Conservation (phyloP, 306 rosid genomes). For the Cajanus cajan region DNA sequence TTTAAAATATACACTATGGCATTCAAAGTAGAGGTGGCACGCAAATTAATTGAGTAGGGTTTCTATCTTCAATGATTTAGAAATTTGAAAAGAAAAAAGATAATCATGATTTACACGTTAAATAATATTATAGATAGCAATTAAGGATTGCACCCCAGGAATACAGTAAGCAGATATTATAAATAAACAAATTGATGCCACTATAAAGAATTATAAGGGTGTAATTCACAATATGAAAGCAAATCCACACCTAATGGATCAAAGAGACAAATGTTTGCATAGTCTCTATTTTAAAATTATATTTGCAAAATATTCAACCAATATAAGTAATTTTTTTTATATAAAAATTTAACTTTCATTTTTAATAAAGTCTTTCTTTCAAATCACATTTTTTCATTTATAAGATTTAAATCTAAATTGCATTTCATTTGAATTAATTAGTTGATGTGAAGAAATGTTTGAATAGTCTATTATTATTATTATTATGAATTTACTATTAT, state of each 20-base stretch:
- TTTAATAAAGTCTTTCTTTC: no score
- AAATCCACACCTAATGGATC: background rate
- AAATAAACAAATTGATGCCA: background rate
- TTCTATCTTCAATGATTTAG: background rate
- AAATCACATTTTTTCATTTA: no score
- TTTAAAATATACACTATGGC: background rate
- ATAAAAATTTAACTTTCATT: no score
- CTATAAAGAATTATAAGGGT: background rate
- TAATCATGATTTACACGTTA: background rate
- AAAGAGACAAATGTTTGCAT: background rate
- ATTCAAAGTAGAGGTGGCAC: background rate
- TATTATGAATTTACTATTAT: no score
- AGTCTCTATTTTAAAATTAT: no score
- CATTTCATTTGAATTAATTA: no score
- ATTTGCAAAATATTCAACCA: no score
- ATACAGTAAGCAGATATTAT: background rate
- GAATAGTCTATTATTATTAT: background rate
- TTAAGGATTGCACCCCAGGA: background rate
- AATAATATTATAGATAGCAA: background rate
- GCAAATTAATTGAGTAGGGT: constrained; percentile 6
- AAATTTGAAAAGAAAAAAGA: background rate
- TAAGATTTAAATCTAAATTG: no score
- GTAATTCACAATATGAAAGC: background rate
- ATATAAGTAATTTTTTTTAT: no score
- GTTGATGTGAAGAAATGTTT: background rate